phyloP scores from a whole-genome alignment of 2,329 filamentous ascomycete genomes.

The Magnaporthiopsis rhizophila region DNA sequence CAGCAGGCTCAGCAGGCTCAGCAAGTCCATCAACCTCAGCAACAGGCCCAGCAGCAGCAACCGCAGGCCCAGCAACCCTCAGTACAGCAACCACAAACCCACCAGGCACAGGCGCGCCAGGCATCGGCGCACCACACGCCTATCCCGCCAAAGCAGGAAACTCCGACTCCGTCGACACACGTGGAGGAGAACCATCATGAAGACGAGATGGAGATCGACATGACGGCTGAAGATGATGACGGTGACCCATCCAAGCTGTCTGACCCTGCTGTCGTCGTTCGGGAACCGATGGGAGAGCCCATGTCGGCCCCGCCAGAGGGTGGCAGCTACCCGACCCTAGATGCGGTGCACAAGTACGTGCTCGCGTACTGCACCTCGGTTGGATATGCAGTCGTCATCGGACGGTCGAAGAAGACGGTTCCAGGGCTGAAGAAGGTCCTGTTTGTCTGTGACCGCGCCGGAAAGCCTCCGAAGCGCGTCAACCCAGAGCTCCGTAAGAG shows the following conservation, averaged over 20 bases:
- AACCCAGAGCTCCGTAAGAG: conserved; percentile 56
- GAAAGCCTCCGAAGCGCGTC: conserved; percentile 54
- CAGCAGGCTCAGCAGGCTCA: conserved; percentile 13
- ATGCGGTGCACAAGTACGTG: conserved; percentile 57
- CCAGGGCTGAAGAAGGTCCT: conserved; percentile 60
- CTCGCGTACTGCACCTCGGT: conserved; percentile 59
- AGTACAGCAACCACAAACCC: conserved; percentile 18
- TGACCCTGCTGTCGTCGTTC: conserved; percentile 41
- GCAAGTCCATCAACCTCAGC: conserved; percentile 19
- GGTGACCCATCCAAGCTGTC: conserved; percentile 40
- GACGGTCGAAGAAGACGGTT: conserved; percentile 59
- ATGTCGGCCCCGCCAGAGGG: conserved; percentile 59
- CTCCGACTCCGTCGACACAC: conserved; percentile 1
- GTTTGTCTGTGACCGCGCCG: conserved; percentile 58
- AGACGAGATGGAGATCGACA: conserved; percentile 47
- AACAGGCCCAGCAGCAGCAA: conserved; percentile 14
- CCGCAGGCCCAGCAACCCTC: conserved; percentile 18
- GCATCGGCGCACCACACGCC: conserved; percentile 8
- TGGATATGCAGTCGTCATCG: conserved; percentile 61
- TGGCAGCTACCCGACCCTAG: conserved; percentile 55
- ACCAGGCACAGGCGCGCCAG: conserved; percentile 19
- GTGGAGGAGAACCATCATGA: conserved; percentile 29
- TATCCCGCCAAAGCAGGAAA: conserved; percentile 16
- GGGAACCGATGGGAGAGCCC: conserved; percentile 47
- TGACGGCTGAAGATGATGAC: conserved; percentile 18